Base-by-base conservation (phyloP, 2,329 filamentous ascomycete genomes). In the Alternaria angustiovoidea region DNA sequence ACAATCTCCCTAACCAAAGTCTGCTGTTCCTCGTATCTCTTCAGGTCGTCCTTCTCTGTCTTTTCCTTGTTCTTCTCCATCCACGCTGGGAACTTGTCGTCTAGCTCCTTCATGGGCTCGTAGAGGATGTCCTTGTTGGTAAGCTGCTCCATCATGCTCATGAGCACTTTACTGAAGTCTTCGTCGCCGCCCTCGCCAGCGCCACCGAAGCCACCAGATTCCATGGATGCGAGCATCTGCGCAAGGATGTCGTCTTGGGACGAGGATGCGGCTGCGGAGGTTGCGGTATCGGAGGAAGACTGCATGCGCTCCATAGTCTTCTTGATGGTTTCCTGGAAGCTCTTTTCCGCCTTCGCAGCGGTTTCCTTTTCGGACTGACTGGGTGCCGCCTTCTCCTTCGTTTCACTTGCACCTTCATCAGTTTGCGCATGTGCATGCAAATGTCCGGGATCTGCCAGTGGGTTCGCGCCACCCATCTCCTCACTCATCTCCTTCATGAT, bases 61-160 rank as follows among this genome's bases (percentile, higher is more conserved):
- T 88, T 89, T 24, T 83, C 88, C 41, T 81, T 85, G 77, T 97
- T 94, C 80, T 91, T 90, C 71, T 87, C 86, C 77, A 99, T 85
- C 94, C 95, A 99, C 2, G 81, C 88, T 0, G 94, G 94, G 75
- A 95, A 99, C 79, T 97, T 98, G 54, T 92, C 90, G 77, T 96
- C 83, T 48, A 99, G 83, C 80, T 99, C 95, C 82, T 97, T 97
- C 93, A 99, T 97, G 2, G 95, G 95, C 81, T 99, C 94, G 77
- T 98, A 98, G 51, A 99, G 81, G 64, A 99, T 97, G 69, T 98
- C 95, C 83, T 97, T 98, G 79, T 96, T 97, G 4, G 95, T 98
- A 64, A 99, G 85, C 79, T 99, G 94, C 81, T 98, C 93, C 94
- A 99, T 98, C 93, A 98, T 97, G 54, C 91, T 92, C 85, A 96